Percentiles rank a stretch among this genome's conserved stretches.
Conservation (phyloP, 768 basidiomycete genomes). For the Aureoboletus auriporus region DNA sequence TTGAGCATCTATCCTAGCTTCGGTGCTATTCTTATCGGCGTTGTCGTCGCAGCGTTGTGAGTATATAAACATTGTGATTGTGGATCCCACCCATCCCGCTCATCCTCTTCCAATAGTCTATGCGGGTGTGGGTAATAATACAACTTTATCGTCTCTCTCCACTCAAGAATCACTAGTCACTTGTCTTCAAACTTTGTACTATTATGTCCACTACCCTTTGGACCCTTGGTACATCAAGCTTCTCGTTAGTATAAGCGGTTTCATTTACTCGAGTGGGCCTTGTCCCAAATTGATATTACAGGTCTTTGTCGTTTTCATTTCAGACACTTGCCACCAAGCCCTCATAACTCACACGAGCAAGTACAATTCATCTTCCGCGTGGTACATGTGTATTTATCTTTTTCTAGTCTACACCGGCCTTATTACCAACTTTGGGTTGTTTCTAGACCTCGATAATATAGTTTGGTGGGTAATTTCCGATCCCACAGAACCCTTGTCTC, state of each 20-base stretch:
- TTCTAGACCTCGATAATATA: constrained; percentile 22
- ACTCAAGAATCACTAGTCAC: constrained; percentile 39
- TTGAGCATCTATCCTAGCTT: constrained; percentile 29
- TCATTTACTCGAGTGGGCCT: neutral
- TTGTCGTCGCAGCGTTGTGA: constrained; percentile 50
- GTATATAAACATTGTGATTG: constrained; percentile 18
- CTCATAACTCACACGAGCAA: constrained; percentile 53
- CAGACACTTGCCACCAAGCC: constrained; percentile 54
- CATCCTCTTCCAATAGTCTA: constrained; percentile 32
- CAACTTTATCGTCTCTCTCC: neutral
- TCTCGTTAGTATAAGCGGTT: constrained; percentile 33
- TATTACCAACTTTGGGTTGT: constrained; percentile 37
- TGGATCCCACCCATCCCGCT: neutral
- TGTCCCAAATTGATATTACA: constrained; percentile 16
- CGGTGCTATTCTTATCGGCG: constrained; percentile 52
- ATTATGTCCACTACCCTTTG: constrained; percentile 44
- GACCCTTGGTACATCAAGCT: constrained; percentile 50
- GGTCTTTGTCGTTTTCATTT: constrained; percentile 51
- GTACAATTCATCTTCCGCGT: neutral
- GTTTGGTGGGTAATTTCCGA: constrained; percentile 39
- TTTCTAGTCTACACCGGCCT: constrained; percentile 47
- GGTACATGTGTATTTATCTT: neutral
- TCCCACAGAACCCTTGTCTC: neutral
- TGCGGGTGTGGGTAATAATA: constrained; percentile 41
- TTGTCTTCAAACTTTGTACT: constrained; percentile 54